Percentiles rank a stretch among this genome's conserved stretches.
Evolutionary conservation across 768 basidiomycete species (phyloP).

Genomic region (Cystobasidiopsis lactophilus): DNA sequence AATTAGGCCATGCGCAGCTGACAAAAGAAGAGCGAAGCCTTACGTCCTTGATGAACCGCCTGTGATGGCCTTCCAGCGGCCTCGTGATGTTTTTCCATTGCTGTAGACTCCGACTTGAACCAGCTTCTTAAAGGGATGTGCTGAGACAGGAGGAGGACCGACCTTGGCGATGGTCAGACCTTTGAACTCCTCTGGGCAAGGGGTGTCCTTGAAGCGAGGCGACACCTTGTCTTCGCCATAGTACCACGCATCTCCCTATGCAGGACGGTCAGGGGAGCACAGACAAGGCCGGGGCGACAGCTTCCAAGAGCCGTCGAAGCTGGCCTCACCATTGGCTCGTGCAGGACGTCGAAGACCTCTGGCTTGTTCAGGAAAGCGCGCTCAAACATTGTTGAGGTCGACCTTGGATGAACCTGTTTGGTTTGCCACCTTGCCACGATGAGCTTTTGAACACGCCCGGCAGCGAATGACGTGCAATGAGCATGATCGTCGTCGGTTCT

Average conservation of each 20-base stretch:
- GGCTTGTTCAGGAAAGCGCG: constrained; percentile 10
- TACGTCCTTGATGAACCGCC: constrained; percentile 16
- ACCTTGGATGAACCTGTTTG: too few species aligned
- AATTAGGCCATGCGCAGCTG: background rate
- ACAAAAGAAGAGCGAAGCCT: background rate
- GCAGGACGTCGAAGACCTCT: constrained; percentile 14
- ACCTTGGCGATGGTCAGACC: constrained; percentile 15
- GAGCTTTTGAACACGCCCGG: too few species aligned
- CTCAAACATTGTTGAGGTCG: constrained; percentile 19
- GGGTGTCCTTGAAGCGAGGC: constrained; percentile 12
- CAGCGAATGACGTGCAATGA: too few species aligned
- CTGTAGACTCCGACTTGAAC: background rate
- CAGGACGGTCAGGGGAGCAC: too few species aligned
- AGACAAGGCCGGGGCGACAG: too few species aligned
- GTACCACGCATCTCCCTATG: constrained; percentile 15
- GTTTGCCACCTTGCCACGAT: too few species aligned
- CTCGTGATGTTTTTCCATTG: constrained; percentile 13
- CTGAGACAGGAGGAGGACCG: background rate
- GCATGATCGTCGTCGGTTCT: too few species aligned
- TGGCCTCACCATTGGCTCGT: constrained; percentile 12
- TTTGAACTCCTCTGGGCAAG: constrained; percentile 7
- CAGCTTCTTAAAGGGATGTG: background rate
- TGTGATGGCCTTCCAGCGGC: constrained; percentile 5
- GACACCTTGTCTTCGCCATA: constrained; percentile 14
- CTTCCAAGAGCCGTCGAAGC: too few species aligned